phyloP scores from a whole-genome alignment of 306 rosid genomes.

The Dalbergia oliveri region DNA sequence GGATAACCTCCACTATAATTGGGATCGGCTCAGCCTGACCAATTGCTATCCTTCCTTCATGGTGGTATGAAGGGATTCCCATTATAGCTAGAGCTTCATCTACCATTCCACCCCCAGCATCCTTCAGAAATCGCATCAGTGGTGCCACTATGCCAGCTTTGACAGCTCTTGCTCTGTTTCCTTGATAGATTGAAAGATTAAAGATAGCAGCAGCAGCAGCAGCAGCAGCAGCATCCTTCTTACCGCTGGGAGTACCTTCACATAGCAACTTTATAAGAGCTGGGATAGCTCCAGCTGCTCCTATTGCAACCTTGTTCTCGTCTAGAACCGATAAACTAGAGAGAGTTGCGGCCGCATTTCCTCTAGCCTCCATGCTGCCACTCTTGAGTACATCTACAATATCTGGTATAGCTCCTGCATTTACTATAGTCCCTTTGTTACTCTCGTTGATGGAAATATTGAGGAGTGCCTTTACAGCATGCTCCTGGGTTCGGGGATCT shows the following conservation, averaged over 20 bases:
- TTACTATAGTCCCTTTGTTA: slow-evolving; percentile 92
- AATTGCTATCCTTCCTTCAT: slow-evolving; percentile 81
- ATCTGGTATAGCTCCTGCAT: slow-evolving; percentile 92
- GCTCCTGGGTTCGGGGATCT: slow-evolving; percentile 93
- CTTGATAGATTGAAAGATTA: slow-evolving; percentile 91
- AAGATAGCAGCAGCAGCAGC: slow-evolving; percentile 98
- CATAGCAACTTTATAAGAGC: slow-evolving; percentile 86
- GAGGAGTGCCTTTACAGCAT: slow-evolving; percentile 95
- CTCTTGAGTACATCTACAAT: slow-evolving; percentile 91
- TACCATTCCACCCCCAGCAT: slow-evolving; percentile 95
- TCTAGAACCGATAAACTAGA: slow-evolving; percentile 91
- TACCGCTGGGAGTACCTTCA: slow-evolving; percentile 96
- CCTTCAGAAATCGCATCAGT: slow-evolving; percentile 75
- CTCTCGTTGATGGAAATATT: slow-evolving; percentile 90
- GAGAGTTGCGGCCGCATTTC: slow-evolving; percentile 98
- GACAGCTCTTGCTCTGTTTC: slow-evolving; percentile 96
- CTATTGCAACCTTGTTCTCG: slow-evolving; percentile 91
- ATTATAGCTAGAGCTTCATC: slow-evolving; percentile 95
- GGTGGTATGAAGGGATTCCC: slow-evolving; percentile 89
- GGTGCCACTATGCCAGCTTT: slow-evolving; percentile 89
- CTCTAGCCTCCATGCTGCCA: slow-evolving; percentile 98
- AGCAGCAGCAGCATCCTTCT: slow-evolving; percentile 98
- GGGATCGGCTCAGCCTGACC: slow-evolving; percentile 78
- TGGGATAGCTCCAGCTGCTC: slow-evolving; percentile 99
- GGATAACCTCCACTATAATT: slow-evolving; percentile 72